These are phyloP conservation scores for Marasmius sp. DNA, from an alignment of 1,284 basidiomycete genomes.

Conservation along the genomic window DNA sequence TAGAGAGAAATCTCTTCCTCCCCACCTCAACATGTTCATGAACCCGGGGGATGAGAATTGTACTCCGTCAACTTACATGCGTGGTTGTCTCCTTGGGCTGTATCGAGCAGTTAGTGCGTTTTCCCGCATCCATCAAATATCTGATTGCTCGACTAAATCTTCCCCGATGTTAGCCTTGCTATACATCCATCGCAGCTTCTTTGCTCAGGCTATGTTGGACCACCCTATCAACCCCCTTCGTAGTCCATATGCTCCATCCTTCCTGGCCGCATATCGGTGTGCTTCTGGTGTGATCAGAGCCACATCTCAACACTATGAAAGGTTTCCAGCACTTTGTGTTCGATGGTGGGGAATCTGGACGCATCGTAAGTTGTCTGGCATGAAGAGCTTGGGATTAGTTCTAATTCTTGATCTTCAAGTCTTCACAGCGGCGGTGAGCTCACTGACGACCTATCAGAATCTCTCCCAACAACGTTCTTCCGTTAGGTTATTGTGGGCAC, in stretches of 20 bases:
- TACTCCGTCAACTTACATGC: slow-evolving; percentile 50
- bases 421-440: slow-evolving; percentile 53
- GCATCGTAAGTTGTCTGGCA: slow-evolving; percentile 34
- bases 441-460: not conserved
- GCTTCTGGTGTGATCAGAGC: slow-evolving; percentile 59
- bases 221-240: slow-evolving; percentile 58
- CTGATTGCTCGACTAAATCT: not conserved
- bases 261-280: slow-evolving; percentile 61
- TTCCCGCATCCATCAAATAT: not conserved
- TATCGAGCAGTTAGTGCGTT: slow-evolving; percentile 47
- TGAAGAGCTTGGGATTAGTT: not conserved
- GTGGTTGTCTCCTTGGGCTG: slow-evolving; percentile 48
- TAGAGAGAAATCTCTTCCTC: slow-evolving; percentile 50
- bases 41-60: slow-evolving; percentile 44
- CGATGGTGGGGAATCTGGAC: slow-evolving; percentile 59
- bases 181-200: slow-evolving; percentile 61
- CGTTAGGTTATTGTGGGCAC: slow-evolving; percentile 54
- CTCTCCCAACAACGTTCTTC: not conserved
- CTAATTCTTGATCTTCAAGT: slow-evolving; percentile 27
- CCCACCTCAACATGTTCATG: slow-evolving; percentile 50
- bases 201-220: slow-evolving; percentile 61
- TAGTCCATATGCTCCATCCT: slow-evolving; percentile 64
- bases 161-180: slow-evolving; percentile 40
- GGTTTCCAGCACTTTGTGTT: slow-evolving; percentile 51
- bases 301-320: slow-evolving; percentile 47